phyloP scores from a whole-genome alignment of 768 basidiomycete genomes.

The Boletus bicolor region DNA sequence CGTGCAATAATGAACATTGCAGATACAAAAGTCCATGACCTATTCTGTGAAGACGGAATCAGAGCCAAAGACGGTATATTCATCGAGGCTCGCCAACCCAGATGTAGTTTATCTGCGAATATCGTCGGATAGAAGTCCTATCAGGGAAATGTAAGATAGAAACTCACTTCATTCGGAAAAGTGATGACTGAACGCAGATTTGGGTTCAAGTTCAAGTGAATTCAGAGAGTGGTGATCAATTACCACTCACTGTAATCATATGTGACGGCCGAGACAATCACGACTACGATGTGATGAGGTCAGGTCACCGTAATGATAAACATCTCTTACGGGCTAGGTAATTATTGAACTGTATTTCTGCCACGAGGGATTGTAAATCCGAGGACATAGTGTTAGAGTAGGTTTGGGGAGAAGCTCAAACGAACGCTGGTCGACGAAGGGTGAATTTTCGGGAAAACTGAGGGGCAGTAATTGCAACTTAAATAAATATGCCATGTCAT shows the following conservation, averaged over 20 bases:
- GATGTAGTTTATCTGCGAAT: conserved; percentile 10
- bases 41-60: conserved; percentile 7
- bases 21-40: conserved; percentile 16
- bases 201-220: background rate
- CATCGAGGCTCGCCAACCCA: conserved; percentile 14
- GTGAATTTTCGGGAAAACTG: background rate
- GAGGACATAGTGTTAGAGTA: conserved; percentile 11
- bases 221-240: background rate
- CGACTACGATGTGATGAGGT: conserved; percentile 13
- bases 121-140: background rate
- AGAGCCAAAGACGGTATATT: background rate
- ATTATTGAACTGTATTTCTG: conserved; percentile 5
- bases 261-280: conserved; percentile 1
- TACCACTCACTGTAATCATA: conserved; percentile 22
- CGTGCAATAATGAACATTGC: conserved; percentile 16
- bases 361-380: conserved; percentile 3
- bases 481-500: background rate
- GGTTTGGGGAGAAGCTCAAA: too few relatives aligned
- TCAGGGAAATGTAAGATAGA: background rate
- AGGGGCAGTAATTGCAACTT: too few relatives aligned
- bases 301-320: background rate
- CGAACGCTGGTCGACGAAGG: background rate
- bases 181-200: conserved; percentile 10
- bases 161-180: conserved; percentile 16
- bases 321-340: conserved; percentile 7